Percentiles rank a stretch among this genome's conserved stretches.
phyloP scores from a whole-genome alignment of 805 yeast genomes.

The Myxozyma mucilagina region DNA sequence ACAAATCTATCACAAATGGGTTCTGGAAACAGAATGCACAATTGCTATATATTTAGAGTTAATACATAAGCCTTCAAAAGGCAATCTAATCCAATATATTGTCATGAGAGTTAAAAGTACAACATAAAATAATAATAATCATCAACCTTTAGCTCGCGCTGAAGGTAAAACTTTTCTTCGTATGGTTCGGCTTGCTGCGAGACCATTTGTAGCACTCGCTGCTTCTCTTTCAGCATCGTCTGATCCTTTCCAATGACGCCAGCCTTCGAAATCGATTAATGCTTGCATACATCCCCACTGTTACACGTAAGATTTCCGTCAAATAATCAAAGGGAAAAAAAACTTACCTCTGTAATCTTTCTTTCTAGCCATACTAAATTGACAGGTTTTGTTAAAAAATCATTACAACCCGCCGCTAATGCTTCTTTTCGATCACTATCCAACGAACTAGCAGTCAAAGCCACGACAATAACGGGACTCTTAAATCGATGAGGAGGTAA shows the following conservation, averaged over 20 bases:
- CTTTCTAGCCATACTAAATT: conserved; percentile 90
- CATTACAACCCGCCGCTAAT: conserved; percentile 95
- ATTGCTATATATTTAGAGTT: background rate
- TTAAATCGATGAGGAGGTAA: conserved; percentile 66
- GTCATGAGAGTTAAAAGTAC: background rate
- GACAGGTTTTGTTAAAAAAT: conserved; percentile 93
- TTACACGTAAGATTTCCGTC: background rate
- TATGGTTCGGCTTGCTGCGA: background rate
- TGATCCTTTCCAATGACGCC: conserved; percentile 52
- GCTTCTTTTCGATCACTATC: conserved; percentile 87
- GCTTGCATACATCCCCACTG: conserved; percentile 25
- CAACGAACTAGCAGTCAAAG: conserved; percentile 88
- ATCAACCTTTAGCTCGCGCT: background rate
- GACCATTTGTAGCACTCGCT: background rate
- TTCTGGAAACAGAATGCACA: background rate
- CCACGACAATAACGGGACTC: conserved; percentile 97
- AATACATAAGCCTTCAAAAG: background rate
- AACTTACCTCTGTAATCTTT: conserved; percentile 59
- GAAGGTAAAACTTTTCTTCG: background rate
- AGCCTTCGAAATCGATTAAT: conserved; percentile 57
- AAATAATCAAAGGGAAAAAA: background rate
- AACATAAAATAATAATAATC: background rate
- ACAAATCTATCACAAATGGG: background rate
- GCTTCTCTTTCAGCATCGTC: conserved; percentile 18
- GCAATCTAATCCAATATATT: background rate